Evolutionary conservation across 1,284 basidiomycete species (phyloP).

Genomic region (Hymenochaete sp.): DNA sequence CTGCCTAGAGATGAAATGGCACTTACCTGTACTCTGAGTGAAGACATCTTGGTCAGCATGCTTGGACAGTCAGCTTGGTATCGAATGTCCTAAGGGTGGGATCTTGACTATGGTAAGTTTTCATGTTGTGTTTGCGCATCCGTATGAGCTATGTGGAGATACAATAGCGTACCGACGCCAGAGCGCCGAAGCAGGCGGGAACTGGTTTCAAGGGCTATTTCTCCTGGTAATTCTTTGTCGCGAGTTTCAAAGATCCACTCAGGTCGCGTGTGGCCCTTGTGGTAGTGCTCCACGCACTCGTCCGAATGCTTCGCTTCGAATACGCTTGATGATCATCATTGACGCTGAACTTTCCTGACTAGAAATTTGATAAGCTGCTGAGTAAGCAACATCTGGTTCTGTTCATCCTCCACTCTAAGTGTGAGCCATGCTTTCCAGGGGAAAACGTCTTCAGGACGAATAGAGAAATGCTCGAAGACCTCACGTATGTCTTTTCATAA

Average conservation of each 20-base stretch:
- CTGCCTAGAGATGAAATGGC: too few relatives aligned
- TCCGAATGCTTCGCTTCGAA: too few relatives aligned
- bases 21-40: not conserved
- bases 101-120: conserved; percentile 11
- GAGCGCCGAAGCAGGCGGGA: not conserved
- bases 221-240: not conserved
- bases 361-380: conserved; percentile 12
- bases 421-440: not conserved
- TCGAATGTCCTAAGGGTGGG: conserved; percentile 10
- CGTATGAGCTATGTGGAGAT: not conserved
- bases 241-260: not conserved
- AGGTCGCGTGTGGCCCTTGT: too few relatives aligned
- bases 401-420: not conserved
- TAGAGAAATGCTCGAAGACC: conserved; percentile 9
- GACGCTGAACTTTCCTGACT: not conserved
- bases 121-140: not conserved
- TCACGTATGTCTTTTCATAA: conserved; percentile 7
- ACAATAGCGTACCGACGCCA: not conserved
- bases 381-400: not conserved
- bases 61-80: conserved; percentile 12
- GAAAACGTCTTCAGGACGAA: conserved; percentile 8
- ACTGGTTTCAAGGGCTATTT: not conserved
- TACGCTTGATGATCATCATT: not conserved
- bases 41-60: conserved; percentile 18
- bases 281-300: too few relatives aligned